A percentile compares a stretch with the other conserved stretches of the same genome.
These are phyloP conservation scores for Logfia minima DNA, from an alignment of 129 eudicot genomes.

Conservation along the genomic window DNA sequence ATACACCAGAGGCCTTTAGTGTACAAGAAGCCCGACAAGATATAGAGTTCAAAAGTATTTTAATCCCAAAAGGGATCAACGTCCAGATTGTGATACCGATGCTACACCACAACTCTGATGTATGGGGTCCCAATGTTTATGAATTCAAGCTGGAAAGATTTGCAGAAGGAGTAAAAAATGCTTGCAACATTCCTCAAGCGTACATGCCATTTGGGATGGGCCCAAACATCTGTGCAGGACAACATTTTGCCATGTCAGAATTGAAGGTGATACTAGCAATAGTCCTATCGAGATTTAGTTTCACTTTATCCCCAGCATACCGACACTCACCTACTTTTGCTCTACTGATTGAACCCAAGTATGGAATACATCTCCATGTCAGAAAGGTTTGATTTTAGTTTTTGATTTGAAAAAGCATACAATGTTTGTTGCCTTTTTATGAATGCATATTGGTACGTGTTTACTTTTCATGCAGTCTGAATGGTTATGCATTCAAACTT, in stretches of 20 bases:
- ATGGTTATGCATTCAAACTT: background rate
- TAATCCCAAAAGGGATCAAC: background rate
- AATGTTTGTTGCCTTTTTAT: background rate
- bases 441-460: background rate
- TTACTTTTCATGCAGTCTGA: background rate
- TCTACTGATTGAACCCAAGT: no score
- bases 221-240: background rate
- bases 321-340: no score
- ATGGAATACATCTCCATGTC: background rate
- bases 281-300: background rate
- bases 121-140: background rate
- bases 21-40: constrained; percentile 41
- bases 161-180: background rate
- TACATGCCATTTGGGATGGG: background rate
- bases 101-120: background rate
- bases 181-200: background rate
- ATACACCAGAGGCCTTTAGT: constrained; percentile 40
- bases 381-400: background rate
- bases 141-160: background rate
- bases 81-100: background rate
- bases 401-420: background rate
- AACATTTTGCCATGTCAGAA: background rate
- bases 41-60: no score
- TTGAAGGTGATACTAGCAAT: background rate
- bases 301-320: background rate